Evolutionary conservation across 2,329 filamentous ascomycete genomes (phyloP), one percentile per base, ranked within the genome.

Genomic region (Claviceps cyperi): DNA sequence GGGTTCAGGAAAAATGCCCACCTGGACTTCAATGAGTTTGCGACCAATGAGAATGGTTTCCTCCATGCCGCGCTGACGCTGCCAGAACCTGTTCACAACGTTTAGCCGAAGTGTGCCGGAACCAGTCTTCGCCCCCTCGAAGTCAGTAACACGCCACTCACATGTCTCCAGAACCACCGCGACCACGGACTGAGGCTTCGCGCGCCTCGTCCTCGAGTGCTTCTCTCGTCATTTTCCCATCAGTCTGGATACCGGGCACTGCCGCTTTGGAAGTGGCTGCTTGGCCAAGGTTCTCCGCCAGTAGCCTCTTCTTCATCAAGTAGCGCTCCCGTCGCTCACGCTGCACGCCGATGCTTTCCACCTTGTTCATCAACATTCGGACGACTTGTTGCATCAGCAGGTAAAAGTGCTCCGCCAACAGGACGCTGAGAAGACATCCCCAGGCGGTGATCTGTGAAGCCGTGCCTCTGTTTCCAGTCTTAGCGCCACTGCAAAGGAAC

Each of bases 401-500:
- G 64, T 94, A 97, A 15, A 90, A 69, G 62, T 98, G 91, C 63
- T 98, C 92, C 0, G 87, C 82, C 57, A 94, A 78, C 58, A 97
- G 78, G 51, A 98, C 83, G 19, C 82, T 80, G 17, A 95, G 71
- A 5, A 98, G 75, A 2, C 96, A 71, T 0, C 82, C 86, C 84
- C 88, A 94, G 14, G 75, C 82, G 51, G 80, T 82, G 60, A 96
- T 84, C 45, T 80, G 77, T 43, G 77, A 78, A 0, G 84, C 81
- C 15, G 76, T 76, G 39, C 84, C 84, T 49, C 77, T 74, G 0
- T 78, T 77, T 0, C 83, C 83, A 40, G 83, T 68, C 1, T 76
- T 74, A 50, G 83, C 75, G 48, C 81, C 80, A 56, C 79, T 83
- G 71, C 96, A 97, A 59, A 98, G 80, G 64, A 89, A 95, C 0